phyloP scores from a whole-genome alignment of 176 grass and related monocot genomes.

The Dendrocalamus sinicus region DNA sequence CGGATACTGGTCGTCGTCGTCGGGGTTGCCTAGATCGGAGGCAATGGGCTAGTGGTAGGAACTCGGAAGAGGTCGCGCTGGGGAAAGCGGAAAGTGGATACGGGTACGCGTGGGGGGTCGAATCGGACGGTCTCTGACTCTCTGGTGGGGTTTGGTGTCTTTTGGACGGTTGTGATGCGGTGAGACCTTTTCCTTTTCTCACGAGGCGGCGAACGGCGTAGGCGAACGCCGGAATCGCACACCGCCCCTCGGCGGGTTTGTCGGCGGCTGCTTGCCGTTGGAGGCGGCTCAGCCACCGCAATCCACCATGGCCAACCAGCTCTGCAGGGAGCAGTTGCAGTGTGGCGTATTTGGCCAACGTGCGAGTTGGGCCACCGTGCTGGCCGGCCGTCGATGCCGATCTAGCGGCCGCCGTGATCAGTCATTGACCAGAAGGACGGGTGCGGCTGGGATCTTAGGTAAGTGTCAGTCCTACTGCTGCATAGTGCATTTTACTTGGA shows the following conservation, averaged over 20 bases:
- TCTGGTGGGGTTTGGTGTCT: background rate
- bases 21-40: conserved; percentile 38
- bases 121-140: conserved; percentile 37
- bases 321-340: background rate
- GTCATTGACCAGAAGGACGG: too few species aligned
- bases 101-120: background rate
- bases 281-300: background rate
- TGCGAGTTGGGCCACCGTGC: background rate
- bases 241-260: background rate
- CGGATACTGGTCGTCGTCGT: conserved; percentile 30
- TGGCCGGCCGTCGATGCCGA: background rate
- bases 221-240: background rate
- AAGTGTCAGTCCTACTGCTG: conserved; percentile 1
- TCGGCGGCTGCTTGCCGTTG: background rate
- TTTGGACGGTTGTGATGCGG: conserved; percentile 27
- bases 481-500: background rate
- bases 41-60: too few species aligned
- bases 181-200: background rate
- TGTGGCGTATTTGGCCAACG: background rate
- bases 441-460: background rate
- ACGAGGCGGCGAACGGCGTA: background rate
- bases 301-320: background rate
- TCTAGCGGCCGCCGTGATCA: background rate
- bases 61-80: background rate
- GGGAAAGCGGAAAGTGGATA: background rate